These are phyloP conservation scores for Rubroboletus satanas DNA, from an alignment of 768 basidiomycete species.

Conservation along the genomic window DNA sequence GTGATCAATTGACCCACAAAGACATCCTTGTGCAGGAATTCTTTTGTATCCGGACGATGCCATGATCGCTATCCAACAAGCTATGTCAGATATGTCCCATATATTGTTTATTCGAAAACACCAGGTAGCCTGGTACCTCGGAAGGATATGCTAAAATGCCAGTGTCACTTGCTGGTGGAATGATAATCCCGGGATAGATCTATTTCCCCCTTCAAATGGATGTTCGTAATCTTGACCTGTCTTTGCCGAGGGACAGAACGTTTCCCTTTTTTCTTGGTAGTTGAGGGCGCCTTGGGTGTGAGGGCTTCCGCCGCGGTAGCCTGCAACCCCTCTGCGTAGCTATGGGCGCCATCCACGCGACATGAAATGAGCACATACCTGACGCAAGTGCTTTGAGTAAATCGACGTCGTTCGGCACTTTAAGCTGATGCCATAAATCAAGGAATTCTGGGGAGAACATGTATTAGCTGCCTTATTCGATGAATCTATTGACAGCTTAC, in stretches of 20 bases:
- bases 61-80: not conserved
- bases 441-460: slow-evolving; percentile 60
- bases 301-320: slow-evolving; percentile 65
- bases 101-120: not conserved
- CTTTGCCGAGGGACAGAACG: slow-evolving; percentile 70
- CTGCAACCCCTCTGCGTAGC: slow-evolving; percentile 67
- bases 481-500: slow-evolving; percentile 35
- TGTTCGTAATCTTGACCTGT: slow-evolving; percentile 81
- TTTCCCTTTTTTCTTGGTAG: slow-evolving; percentile 79
- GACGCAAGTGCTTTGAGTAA: slow-evolving; percentile 71
- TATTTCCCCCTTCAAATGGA: slow-evolving; percentile 82
- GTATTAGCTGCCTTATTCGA: slow-evolving; percentile 2
- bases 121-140: not conserved
- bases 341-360: not conserved
- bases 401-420: slow-evolving; percentile 84
- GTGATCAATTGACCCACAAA: not conserved
- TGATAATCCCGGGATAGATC: slow-evolving; percentile 77
- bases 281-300: slow-evolving; percentile 49
- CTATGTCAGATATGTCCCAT: not conserved
- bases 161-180: slow-evolving; percentile 17
- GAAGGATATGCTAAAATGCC: not conserved
- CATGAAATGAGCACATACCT: slow-evolving; percentile 39
- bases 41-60: not conserved
- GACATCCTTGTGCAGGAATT: not conserved
- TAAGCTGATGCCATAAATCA: slow-evolving; percentile 82